phyloP scores from a whole-genome alignment of 768 basidiomycete genomes.

The Termitomyces eurrhizus region DNA sequence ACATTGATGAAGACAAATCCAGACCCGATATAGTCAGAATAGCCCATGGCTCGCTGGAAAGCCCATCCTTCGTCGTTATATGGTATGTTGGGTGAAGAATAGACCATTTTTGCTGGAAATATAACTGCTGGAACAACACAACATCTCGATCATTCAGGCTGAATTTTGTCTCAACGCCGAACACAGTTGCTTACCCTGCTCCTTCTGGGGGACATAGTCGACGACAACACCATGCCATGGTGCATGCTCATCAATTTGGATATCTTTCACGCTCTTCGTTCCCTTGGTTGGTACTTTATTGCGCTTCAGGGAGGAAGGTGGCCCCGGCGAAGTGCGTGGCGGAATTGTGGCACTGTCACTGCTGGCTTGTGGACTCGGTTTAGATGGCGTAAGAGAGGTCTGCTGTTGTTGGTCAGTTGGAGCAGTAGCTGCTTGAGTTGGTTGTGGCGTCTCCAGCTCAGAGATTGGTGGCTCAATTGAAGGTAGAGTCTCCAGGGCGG shows the following conservation, averaged over 20 bases:
- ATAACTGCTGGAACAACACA: constrained; percentile 7
- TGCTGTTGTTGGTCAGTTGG: not conserved
- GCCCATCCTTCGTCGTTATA: constrained; percentile 43
- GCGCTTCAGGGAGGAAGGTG: constrained; percentile 3
- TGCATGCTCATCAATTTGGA: not conserved
- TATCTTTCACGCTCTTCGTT: not conserved
- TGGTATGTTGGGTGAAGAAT: constrained; percentile 11
- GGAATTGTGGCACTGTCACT: not conserved
- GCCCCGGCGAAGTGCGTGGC: constrained; percentile 11
- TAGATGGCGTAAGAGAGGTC: not conserved
- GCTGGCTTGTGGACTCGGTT: not conserved
- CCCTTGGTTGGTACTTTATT: constrained; percentile 3
- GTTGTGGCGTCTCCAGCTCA: constrained; percentile 2
- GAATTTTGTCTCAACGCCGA: not conserved
- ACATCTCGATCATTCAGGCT: constrained; percentile 1
- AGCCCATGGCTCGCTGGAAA: constrained; percentile 91
- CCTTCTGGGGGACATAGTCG: constrained; percentile 11
- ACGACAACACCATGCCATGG: constrained; percentile 16
- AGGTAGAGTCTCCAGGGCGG: constrained; percentile 6
- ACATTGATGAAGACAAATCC: constrained; percentile 85
- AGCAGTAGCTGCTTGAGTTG: not conserved
- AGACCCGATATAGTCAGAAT: constrained; percentile 87
- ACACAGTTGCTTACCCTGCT: constrained; percentile 11
- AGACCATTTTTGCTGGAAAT: constrained; percentile 15
- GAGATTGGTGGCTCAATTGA: constrained; percentile 4